Evolutionary conservation across 148 eudicot genomes (phyloP).

Genomic region (Spergularia bocconei): DNA sequence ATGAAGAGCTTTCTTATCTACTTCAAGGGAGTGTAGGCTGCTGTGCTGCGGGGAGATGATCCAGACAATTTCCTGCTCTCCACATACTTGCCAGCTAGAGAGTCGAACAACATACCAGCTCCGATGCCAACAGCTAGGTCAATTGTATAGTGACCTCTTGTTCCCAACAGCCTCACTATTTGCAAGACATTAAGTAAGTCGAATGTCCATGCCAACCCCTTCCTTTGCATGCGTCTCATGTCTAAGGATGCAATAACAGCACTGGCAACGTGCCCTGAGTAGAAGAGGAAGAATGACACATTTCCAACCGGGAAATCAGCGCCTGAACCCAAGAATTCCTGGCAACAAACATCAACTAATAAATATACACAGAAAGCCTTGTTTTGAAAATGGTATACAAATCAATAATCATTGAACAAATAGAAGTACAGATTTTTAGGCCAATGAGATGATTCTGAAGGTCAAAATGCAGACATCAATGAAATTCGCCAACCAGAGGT

Average conservation of each 20-base stretch:
- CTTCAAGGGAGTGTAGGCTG: conserved; percentile 6
- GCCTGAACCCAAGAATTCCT: conserved; percentile 95
- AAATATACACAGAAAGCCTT: background rate
- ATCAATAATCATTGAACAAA: background rate
- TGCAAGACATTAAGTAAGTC: conserved; percentile 70
- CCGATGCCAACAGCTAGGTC: conserved; percentile 92
- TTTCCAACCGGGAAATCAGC: conserved; percentile 96
- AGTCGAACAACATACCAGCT: conserved; percentile 84
- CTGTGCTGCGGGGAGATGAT: conserved; percentile 15
- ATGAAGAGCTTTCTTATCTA: background rate
- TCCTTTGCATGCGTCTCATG: conserved; percentile 88
- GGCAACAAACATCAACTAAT: conserved; percentile 7
- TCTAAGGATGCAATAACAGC: conserved; percentile 88
- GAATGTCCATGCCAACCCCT: conserved; percentile 59
- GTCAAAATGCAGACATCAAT: too few relatives aligned
- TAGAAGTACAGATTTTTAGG: background rate
- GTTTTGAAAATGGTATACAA: background rate
- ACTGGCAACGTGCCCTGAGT: conserved; percentile 91
- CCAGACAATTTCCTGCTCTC: conserved; percentile 42
- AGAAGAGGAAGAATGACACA: conserved; percentile 91
- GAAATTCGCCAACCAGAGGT: background rate
- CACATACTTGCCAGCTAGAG: conserved; percentile 68
- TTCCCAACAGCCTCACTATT: conserved; percentile 64
- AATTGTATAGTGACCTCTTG: conserved; percentile 96
- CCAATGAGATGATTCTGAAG: background rate